Evolutionary conservation across 2,329 filamentous ascomycete genomes (phyloP), one percentile per base, ranked within the genome.

Genomic region (Aspergillus amoenus): DNA sequence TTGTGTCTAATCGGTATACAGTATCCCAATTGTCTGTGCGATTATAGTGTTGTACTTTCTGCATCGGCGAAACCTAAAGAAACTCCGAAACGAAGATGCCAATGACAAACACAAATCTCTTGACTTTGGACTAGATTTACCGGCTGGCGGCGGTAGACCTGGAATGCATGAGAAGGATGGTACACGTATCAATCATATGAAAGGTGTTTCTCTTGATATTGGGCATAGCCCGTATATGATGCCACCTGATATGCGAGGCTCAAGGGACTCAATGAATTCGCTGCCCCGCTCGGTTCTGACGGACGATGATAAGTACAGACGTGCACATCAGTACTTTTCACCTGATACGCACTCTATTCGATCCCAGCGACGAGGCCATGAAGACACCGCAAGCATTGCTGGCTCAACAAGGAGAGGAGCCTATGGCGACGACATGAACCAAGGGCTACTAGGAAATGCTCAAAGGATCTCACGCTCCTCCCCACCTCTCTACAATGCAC

Each of bases 41-140:
- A 71, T 88, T 1, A 70, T 85, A 47, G 83, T 91, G 1, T 78
- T 97, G 40, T 69, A 93, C 62, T 88, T 87, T 69, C 82, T 99
- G 37, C 93, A 97, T 71, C 85, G 91, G 52, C 84, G 91, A 72
- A 89, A 91, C 67, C 76, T 90, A 40, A 85, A 83, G 71, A 91
- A 86, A 67, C 81, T 91, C 61, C 80, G 81, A 55, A 78, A 81
- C 57, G 94, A 99, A 76, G 94, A 99, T 76, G 82, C 83, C 17
- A 86, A 89, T 61, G 93, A 97, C 73, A 90, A 91, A 64, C 91
- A 95, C 75, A 93, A 89, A 70, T 94, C 91, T 0, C 82, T 97
- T 70, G 94, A 99, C 73, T 99, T 97, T 70, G 94, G 94, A 37
- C 76, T 97, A 69, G 91, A 88, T 56, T 73, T 79, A 60, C 69